These are phyloP conservation scores for Citrus cavaleriei DNA, from an alignment of 345 rosid genomes.

Conservation along the genomic window DNA sequence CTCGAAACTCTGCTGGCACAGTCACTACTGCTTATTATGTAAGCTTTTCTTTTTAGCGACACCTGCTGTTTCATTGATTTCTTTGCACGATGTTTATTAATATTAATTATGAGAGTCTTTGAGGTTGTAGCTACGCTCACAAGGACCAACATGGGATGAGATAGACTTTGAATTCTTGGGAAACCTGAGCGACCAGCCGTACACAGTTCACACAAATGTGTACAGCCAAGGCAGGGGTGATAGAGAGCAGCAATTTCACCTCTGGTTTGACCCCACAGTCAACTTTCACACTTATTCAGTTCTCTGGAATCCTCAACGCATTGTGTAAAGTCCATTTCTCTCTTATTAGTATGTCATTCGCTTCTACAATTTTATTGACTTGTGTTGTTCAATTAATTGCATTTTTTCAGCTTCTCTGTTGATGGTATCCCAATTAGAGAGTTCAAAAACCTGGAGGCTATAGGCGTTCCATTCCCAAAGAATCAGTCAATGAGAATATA, in stretches of 20 bases:
- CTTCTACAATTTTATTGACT: neutral
- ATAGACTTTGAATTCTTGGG: slow-evolving; percentile 49
- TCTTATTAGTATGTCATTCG: neutral
- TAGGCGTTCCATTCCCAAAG: slow-evolving; percentile 35
- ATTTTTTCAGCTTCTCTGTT: slow-evolving; percentile 31
- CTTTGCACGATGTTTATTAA: neutral
- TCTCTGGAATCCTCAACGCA: slow-evolving; percentile 44
- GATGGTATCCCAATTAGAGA: slow-evolving; percentile 41
- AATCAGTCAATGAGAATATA: slow-evolving; percentile 33
- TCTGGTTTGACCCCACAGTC: slow-evolving; percentile 39
- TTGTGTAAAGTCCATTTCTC: slow-evolving; percentile 20
- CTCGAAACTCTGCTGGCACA: slow-evolving; percentile 49
- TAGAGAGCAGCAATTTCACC: slow-evolving; percentile 40
- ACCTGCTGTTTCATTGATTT: neutral
- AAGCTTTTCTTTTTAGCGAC: neutral
- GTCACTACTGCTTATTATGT: slow-evolving; percentile 42
- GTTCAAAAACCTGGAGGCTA: slow-evolving; percentile 32
- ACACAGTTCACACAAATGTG: slow-evolving; percentile 42
- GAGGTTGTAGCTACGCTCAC: slow-evolving; percentile 31
- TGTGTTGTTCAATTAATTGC: neutral
- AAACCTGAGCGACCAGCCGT: slow-evolving; percentile 40
- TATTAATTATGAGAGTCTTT: too few species aligned
- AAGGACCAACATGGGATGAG: slow-evolving; percentile 45
- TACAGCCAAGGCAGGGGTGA: slow-evolving; percentile 38
- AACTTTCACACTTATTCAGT: slow-evolving; percentile 45